A percentile compares a stretch with the other conserved stretches of the same genome.
Conservation (phyloP, 2,329 filamentous ascomycete species). For the Leptoxyphium fumago region DNA sequence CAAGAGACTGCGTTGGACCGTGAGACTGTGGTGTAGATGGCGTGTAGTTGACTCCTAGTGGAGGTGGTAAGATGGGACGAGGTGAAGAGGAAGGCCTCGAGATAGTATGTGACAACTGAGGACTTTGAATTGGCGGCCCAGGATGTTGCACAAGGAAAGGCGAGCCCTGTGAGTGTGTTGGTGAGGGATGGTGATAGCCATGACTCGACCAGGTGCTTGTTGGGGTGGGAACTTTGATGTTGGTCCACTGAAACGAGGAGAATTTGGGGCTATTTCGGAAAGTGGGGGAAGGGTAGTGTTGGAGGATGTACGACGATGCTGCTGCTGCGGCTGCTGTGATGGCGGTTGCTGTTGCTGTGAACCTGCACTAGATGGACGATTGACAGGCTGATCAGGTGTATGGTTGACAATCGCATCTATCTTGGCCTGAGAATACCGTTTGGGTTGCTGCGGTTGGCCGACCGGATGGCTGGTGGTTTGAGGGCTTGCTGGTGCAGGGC, state of each 20-base stretch:
- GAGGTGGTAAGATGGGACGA: conserved; percentile 22
- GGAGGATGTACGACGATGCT: conserved; percentile 16
- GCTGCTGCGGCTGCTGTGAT: neutral
- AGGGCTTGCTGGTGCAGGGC: neutral
- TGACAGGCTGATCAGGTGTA: conserved; percentile 20
- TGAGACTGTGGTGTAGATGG: conserved; percentile 5
- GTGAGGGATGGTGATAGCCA: conserved; percentile 18
- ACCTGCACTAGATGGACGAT: neutral
- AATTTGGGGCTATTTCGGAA: conserved; percentile 21
- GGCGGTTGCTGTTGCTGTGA: neutral
- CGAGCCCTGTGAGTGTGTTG: neutral
- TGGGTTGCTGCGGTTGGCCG: conserved; percentile 1
- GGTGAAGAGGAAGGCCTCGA: conserved; percentile 21
- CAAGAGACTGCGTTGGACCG: conserved; percentile 4
- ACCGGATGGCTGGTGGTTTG: neutral
- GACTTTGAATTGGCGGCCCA: conserved; percentile 12
- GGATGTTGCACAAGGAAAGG: conserved; percentile 21
- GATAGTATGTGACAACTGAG: conserved; percentile 18
- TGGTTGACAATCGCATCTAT: conserved; percentile 24
- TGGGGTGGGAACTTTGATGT: conserved; percentile 9
- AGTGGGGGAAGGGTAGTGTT: conserved; percentile 20
- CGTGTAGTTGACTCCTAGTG: conserved; percentile 20
- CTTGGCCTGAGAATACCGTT: conserved; percentile 17
- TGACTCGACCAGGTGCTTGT: conserved; percentile 2
- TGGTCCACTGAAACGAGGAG: conserved; percentile 15